A percentile compares a stretch with the other conserved stretches of the same genome.
These are phyloP conservation scores for Stephania japonica DNA, from an alignment of 164 flowering plant species.

Conservation along the genomic window DNA sequence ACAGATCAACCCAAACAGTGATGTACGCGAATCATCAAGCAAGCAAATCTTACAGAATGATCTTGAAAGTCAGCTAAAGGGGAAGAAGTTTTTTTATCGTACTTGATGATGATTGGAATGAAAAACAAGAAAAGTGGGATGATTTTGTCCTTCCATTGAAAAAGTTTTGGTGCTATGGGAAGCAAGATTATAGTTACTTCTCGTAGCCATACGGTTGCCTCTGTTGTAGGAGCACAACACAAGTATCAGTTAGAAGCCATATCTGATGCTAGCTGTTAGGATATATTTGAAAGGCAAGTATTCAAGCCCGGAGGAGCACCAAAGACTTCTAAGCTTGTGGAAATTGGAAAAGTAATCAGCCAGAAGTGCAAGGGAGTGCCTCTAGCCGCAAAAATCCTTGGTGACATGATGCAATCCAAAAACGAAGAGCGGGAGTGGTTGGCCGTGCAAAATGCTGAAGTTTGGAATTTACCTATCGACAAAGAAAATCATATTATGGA, in stretches of 20 bases:
- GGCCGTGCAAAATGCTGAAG: not conserved
- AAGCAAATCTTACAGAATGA: not conserved
- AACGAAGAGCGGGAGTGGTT: constrained; percentile 1
- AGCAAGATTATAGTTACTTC: not conserved
- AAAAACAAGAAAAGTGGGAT: not conserved
- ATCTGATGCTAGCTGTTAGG: not conserved
- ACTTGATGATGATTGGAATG: constrained; percentile 5
- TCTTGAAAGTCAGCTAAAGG: not conserved
- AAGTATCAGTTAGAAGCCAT: not conserved
- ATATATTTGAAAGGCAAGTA: not conserved
- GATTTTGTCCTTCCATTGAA: not conserved
- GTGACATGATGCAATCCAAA: constrained; percentile 1
- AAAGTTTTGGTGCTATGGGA: not conserved
- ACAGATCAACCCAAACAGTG: not conserved
- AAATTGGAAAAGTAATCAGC: constrained; percentile 1
- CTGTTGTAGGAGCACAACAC: not conserved
- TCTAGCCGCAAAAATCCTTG: not conserved
- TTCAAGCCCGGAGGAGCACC: not conserved
- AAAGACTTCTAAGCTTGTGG: not conserved
- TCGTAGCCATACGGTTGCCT: not conserved
- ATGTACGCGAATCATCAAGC: not conserved
- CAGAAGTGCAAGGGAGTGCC: not conserved
- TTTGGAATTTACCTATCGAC: not conserved
- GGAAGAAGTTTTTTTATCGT: constrained; percentile 2
- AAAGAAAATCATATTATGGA: not conserved